A percentile compares a stretch with the other conserved stretches of the same genome.
phyloP scores from a whole-genome alignment of 1,284 basidiomycete genomes.

The Microbotryum violaceum region DNA sequence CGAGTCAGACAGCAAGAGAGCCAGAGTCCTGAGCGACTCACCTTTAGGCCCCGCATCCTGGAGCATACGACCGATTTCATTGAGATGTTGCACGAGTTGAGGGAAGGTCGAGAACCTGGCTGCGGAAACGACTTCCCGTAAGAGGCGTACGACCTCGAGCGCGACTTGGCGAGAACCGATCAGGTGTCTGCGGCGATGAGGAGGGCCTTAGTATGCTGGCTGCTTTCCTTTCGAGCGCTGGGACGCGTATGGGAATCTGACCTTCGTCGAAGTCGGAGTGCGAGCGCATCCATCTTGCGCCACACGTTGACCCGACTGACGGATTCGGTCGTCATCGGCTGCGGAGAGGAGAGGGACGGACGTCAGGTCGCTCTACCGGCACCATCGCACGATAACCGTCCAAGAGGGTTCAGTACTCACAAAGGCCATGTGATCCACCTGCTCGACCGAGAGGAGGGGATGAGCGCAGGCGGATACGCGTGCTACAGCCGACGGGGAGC shows the following conservation, averaged over 20 bases:
- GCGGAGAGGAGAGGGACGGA: not conserved
- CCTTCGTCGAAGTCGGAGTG: slow-evolving; percentile 17
- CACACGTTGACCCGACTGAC: slow-evolving; percentile 21
- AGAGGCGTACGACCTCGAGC: slow-evolving; percentile 75
- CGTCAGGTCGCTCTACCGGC: too few relatives aligned
- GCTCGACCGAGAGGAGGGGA: too few relatives aligned
- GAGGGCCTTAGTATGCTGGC: not conserved
- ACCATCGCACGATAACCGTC: too few relatives aligned
- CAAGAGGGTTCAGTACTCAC: too few relatives aligned
- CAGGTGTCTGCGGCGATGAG: slow-evolving; percentile 56
- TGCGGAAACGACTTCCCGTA: slow-evolving; percentile 80
- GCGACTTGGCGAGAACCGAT: slow-evolving; percentile 81
- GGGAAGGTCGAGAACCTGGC: slow-evolving; percentile 80
- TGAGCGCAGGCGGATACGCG: too few relatives aligned
- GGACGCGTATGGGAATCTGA: not conserved
- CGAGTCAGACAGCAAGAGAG: not conserved
- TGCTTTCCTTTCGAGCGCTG: too few relatives aligned
- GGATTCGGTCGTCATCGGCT: slow-evolving; percentile 7
- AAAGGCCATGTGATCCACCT: too few relatives aligned
- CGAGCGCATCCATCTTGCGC: slow-evolving; percentile 23
- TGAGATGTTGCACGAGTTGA: slow-evolving; percentile 73
- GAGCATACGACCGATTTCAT: slow-evolving; percentile 66
- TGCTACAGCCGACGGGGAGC: too few relatives aligned
- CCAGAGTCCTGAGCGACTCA: slow-evolving; percentile 38
- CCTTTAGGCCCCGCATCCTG: slow-evolving; percentile 90